Percentiles rank a stretch among this genome's conserved stretches.
These are phyloP conservation scores for Cyberlindnera euphorbiae DNA, from an alignment of 805 yeast species.

Conservation along the genomic window DNA sequence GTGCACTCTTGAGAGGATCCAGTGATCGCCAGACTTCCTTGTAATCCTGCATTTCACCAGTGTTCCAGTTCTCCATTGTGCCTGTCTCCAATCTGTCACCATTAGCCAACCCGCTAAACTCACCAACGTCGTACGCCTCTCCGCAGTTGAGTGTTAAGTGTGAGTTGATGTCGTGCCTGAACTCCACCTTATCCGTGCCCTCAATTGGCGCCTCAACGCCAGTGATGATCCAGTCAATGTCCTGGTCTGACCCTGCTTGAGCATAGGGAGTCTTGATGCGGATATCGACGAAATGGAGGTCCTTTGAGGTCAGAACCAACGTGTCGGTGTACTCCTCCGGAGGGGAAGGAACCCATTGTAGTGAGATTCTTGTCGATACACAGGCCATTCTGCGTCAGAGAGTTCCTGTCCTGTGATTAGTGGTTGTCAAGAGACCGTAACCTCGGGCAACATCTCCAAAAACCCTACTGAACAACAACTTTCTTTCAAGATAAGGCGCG, in stretches of 20 bases:
- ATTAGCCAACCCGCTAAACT: conserved; percentile 34
- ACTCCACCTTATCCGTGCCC: conserved; percentile 17
- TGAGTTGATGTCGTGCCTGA: conserved; percentile 24
- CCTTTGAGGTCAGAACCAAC: conserved; percentile 41
- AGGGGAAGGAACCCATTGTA: conserved; percentile 46
- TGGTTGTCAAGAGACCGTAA: too few species aligned
- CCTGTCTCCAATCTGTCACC: conserved; percentile 50
- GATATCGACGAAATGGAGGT: conserved; percentile 43
- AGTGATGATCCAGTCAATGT: conserved; percentile 28
- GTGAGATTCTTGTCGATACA: conserved; percentile 41
- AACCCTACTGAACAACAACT: too few species aligned
- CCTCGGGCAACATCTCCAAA: too few species aligned
- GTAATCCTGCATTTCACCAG: conserved; percentile 39
- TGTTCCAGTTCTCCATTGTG: conserved; percentile 40
- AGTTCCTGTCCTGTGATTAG: too few species aligned
- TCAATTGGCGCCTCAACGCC: conserved; percentile 28
- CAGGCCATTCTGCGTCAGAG: too few species aligned
- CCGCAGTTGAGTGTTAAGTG: conserved; percentile 19
- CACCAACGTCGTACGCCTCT: conserved; percentile 32
- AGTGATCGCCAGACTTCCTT: conserved; percentile 52
- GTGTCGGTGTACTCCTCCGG: conserved; percentile 44
- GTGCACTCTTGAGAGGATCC: conserved; percentile 34
- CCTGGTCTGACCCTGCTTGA: conserved; percentile 5
- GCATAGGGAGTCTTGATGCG: conserved; percentile 25
- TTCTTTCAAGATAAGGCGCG: too few species aligned